Evolutionary conservation across 768 basidiomycete genomes (phyloP), one percentile per base, ranked within the genome.

Genomic region (Trametes cingulata): DNA sequence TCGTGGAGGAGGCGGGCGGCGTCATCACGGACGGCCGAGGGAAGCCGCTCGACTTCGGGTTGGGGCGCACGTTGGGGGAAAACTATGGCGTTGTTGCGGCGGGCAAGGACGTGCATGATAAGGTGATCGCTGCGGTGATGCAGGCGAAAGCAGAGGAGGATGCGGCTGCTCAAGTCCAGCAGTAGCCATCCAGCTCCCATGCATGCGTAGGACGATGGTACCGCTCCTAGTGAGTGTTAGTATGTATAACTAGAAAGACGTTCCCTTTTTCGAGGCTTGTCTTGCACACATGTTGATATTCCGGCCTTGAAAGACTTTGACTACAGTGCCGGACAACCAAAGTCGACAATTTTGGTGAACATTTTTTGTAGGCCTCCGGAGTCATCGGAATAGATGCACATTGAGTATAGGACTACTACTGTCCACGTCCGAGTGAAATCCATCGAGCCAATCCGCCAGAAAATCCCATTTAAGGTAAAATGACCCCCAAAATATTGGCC

Each of bases 41-140:
- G 2, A 63, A 82, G 53, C 80, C 81, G 0, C 83, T 99, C 24
- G 81, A 96, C 70, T 98, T 99, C 73, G 88, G 91, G 0, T 77
- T 90, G 1, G 96, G 96, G 2, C 76, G 94, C 60, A 93, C 91
- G 1, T 74, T 98, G 37, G 90, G 88, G 1, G 85, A 84, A 67
- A 98, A 98, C 72, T 87, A 82, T 69, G 96, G 96, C 0, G 83
- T 98, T 20, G 81, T 98, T 7, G 95, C 92, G 33, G 86, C 90
- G 17, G 86, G 87, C 9, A 86, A 83, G 68, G 86, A 82, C 8
- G 79, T 87, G 2, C 93, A 97, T 65, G 68, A 76, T 0, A 77
- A 78, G 27, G 87, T 95, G 1, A 75, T 98, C 15, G 82, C 80
- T 47, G 93, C 93, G 0, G 85, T 98, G 6, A 82, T 85, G 73